Evolutionary conservation across 2,329 filamentous ascomycete genomes (phyloP).

Genomic region (Neonectria sp.): DNA sequence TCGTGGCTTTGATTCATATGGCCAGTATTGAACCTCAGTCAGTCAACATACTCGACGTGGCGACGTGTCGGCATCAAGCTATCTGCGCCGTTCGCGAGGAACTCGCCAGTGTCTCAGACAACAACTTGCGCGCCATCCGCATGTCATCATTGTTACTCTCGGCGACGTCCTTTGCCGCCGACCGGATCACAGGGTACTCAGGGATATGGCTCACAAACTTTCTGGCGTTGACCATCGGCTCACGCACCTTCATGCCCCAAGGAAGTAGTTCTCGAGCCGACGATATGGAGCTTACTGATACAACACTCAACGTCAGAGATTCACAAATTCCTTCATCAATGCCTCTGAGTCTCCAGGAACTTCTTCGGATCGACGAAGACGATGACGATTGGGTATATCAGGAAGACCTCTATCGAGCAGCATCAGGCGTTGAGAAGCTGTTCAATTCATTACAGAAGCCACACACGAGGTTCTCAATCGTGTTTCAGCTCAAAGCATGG

Average conservation of each 20-base stretch:
- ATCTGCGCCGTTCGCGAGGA: conserved; percentile 7
- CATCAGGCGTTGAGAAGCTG: background rate
- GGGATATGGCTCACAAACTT: conserved; percentile 17
- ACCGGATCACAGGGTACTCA: conserved; percentile 1
- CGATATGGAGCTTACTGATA: background rate
- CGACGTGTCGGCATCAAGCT: conserved; percentile 8
- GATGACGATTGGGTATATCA: background rate
- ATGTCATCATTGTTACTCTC: conserved; percentile 7
- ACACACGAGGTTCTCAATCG: background rate
- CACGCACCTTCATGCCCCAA: background rate
- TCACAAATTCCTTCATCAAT: background rate
- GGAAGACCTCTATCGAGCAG: background rate
- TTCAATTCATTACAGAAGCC: background rate
- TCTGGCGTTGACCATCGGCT: conserved; percentile 10
- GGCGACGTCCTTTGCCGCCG: conserved; percentile 7
- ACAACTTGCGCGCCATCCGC: conserved; percentile 2
- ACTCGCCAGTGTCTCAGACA: conserved; percentile 5
- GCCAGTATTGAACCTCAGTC: background rate
- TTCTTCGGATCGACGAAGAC: background rate
- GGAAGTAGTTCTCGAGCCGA: background rate
- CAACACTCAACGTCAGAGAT: background rate
- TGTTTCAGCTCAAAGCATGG: conserved; percentile 14
- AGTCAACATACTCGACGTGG: conserved; percentile 1
- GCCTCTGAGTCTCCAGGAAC: background rate
- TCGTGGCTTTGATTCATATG: conserved; percentile 15